A percentile compares a stretch with the other conserved stretches of the same genome.
These are phyloP conservation scores for Talaromyces stipitatus DNA, from an alignment of 495 filamentous ascomycete species.

Conservation along the genomic window DNA sequence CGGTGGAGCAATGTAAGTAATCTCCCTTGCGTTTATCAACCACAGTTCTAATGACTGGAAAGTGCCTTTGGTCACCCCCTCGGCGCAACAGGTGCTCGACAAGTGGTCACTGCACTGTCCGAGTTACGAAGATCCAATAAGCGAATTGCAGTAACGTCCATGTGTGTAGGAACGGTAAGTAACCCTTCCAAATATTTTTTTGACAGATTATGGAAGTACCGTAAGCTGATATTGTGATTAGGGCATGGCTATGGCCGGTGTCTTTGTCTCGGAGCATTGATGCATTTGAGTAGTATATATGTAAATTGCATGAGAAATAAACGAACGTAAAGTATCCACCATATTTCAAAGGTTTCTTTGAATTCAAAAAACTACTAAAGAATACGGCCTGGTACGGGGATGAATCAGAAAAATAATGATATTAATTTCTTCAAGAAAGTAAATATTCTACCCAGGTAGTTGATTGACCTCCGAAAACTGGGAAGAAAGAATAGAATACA, in stretches of 20 bases:
- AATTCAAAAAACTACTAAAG: too few relatives aligned
- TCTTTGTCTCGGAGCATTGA: constrained; percentile 40
- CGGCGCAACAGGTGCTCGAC: constrained; percentile 68
- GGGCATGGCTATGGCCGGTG: constrained; percentile 50
- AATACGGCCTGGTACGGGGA: too few relatives aligned
- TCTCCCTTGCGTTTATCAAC: background rate
- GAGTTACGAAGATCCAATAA: constrained; percentile 70
- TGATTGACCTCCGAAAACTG: background rate
- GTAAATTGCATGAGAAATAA: too few relatives aligned
- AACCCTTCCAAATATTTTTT: background rate
- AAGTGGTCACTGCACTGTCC: constrained; percentile 78
- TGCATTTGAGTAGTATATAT: background rate
- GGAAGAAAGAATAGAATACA: background rate
- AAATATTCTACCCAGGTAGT: background rate
- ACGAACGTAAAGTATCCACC: too few relatives aligned
- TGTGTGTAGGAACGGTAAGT: constrained; percentile 75
- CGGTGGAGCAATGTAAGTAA: constrained; percentile 60
- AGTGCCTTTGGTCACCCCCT: constrained; percentile 75
- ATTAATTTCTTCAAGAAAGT: background rate
- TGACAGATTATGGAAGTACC: background rate
- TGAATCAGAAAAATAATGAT: background rate
- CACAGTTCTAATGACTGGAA: constrained; percentile 1
- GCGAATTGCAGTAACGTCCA: constrained; percentile 73
- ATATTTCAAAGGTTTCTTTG: too few relatives aligned
- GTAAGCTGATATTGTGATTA: constrained; percentile 8